Conservation (phyloP, 768 basidiomycete species). For the Postia placenta region DNA sequence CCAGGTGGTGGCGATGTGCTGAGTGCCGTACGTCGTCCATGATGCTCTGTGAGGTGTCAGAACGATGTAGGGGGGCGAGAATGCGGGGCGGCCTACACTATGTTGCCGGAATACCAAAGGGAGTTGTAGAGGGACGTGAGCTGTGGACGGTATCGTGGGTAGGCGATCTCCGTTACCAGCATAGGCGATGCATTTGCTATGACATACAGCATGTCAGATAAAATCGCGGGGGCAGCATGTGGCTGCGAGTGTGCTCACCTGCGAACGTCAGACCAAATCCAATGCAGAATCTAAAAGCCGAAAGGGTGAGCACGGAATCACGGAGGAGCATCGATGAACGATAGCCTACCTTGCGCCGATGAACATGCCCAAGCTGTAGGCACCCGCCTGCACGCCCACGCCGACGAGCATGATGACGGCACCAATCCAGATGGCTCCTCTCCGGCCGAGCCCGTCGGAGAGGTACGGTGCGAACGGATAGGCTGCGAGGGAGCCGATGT, state of each 20-base stretch:
- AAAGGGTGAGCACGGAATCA: constrained; percentile 1
- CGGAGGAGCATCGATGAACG: neutral
- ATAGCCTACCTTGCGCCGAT: constrained; percentile 33
- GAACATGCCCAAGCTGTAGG: constrained; percentile 37
- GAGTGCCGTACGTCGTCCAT: constrained; percentile 80
- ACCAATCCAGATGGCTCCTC: constrained; percentile 30
- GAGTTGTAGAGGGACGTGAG: constrained; percentile 78
- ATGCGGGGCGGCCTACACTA: constrained; percentile 46
- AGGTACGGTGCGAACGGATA: constrained; percentile 35
- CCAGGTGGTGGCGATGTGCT: constrained; percentile 63
- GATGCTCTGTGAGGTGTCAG: constrained; percentile 35
- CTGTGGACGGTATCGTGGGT: constrained; percentile 74
- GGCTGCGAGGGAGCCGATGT: constrained; percentile 32
- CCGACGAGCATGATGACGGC: constrained; percentile 34
- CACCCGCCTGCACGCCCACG: constrained; percentile 32
- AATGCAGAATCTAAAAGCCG: constrained; percentile 26
- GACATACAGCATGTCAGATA: neutral
- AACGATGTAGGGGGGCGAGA: neutral
- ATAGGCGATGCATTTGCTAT: constrained; percentile 70
- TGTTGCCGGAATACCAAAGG: constrained; percentile 82
- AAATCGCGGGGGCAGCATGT: neutral
- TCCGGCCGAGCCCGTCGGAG: constrained; percentile 35
- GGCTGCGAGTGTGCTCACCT: neutral
- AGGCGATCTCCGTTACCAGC: constrained; percentile 81
- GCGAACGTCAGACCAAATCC: constrained; percentile 39